Conservation (phyloP, 164 flowering plant genomes). For the Magnolia changhungtana region DNA sequence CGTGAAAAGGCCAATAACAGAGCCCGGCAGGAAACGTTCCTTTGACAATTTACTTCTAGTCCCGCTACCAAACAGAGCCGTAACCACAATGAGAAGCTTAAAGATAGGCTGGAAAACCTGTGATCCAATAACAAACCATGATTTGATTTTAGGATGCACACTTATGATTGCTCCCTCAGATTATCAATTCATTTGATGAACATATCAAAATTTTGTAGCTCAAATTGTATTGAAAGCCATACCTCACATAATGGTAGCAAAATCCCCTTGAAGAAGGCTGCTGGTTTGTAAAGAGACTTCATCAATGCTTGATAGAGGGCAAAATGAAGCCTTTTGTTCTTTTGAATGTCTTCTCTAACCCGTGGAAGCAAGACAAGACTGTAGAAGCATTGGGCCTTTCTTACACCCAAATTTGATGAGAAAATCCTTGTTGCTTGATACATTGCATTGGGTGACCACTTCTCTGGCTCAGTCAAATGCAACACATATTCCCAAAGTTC, state of each 20-base stretch:
- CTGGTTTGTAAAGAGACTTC: constrained; percentile 85
- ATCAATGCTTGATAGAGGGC: constrained; percentile 77
- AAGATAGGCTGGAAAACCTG: too few relatives aligned
- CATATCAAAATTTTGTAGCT: background rate
- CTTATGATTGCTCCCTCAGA: background rate
- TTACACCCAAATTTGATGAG: constrained; percentile 72
- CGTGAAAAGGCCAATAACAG: too few relatives aligned
- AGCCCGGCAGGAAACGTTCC: too few relatives aligned
- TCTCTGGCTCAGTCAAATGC: constrained; percentile 89
- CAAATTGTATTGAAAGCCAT: constrained; percentile 7
- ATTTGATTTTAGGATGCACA: background rate
- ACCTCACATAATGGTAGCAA: constrained; percentile 91
- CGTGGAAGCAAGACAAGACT: constrained; percentile 83
- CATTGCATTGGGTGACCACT: constrained; percentile 95
- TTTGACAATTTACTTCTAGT: too few relatives aligned
- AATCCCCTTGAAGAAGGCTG: constrained; percentile 89
- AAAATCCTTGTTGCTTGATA: constrained; percentile 90
- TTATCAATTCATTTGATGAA: background rate
- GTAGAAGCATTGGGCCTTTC: constrained; percentile 81
- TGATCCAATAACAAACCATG: too few relatives aligned
- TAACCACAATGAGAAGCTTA: too few relatives aligned
- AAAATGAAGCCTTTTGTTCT: constrained; percentile 83
- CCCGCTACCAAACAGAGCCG: too few relatives aligned
- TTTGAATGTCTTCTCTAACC: constrained; percentile 75
- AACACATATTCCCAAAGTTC: constrained; percentile 77